phyloP scores from a whole-genome alignment of 2,329 filamentous ascomycete genomes.

The Microdochium trichocladiopsis region DNA sequence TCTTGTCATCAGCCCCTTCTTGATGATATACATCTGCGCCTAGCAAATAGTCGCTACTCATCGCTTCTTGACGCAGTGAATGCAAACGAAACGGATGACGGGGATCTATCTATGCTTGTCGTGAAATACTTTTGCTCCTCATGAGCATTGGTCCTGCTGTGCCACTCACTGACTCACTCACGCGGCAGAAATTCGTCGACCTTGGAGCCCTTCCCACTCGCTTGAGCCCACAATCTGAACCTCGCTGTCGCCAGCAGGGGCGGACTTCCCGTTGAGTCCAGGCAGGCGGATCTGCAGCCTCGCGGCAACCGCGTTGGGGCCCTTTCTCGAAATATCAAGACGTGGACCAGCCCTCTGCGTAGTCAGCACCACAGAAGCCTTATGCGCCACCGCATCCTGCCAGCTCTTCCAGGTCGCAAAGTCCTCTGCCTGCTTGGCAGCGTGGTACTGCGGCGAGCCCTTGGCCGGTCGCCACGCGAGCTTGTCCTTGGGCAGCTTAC shows the following conservation, averaged over 20 bases:
- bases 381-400: conserved; percentile 47
- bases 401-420: conserved; percentile 55
- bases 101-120: too few relatives aligned
- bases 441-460: conserved; percentile 58
- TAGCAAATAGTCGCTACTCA: too few relatives aligned
- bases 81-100: too few relatives aligned
- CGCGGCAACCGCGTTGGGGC: conserved; percentile 23
- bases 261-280: conserved; percentile 34
- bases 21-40: too few relatives aligned
- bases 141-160: neutral
- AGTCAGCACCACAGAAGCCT: conserved; percentile 33
- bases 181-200: conserved; percentile 23
- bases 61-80: too few relatives aligned
- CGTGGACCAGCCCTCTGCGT: conserved; percentile 8
- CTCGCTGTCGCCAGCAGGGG: conserved; percentile 25
- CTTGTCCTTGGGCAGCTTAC: conserved; percentile 47
- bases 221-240: conserved; percentile 46
- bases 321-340: conserved; percentile 20
- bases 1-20: too few relatives aligned
- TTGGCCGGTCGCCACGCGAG: conserved; percentile 60
- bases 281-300: conserved; percentile 43
- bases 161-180: too few relatives aligned
- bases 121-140: too few relatives aligned
- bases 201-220: conserved; percentile 50
- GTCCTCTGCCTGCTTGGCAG: conserved; percentile 58